Conservation (phyloP, 176 grass and related monocot species). For the Dactylis glomerata region DNA sequence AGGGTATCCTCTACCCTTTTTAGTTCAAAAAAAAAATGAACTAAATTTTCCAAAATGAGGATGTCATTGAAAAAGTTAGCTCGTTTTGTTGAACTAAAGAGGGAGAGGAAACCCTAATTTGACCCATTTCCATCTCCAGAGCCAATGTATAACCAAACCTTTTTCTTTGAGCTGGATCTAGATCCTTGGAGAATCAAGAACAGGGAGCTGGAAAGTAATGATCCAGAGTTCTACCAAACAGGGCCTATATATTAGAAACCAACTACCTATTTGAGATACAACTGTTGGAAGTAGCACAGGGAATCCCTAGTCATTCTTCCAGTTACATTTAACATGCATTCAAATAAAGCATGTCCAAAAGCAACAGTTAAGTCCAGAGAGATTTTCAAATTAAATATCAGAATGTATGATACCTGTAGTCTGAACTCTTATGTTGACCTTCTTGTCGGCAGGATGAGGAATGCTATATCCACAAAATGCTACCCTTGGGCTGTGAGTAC, state of each 20-base stretch:
- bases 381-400: background rate
- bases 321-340: background rate
- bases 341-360: background rate
- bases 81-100: too few relatives aligned
- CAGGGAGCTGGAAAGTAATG: background rate
- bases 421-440: slow-evolving; percentile 82
- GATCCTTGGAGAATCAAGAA: background rate
- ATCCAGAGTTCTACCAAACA: background rate
- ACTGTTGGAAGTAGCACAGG: background rate
- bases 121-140: too few relatives aligned
- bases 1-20: too few relatives aligned
- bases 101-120: too few relatives aligned
- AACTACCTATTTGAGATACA: background rate
- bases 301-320: background rate
- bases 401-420: slow-evolving; percentile 52
- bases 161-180: background rate
- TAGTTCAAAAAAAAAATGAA: too few relatives aligned
- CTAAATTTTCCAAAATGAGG: too few relatives aligned
- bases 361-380: background rate
- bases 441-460: slow-evolving; percentile 84
- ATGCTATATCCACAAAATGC: slow-evolving; percentile 86
- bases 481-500: slow-evolving; percentile 70
- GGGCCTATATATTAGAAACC: background rate
- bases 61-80: too few relatives aligned
- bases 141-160: background rate